phyloP scores from a whole-genome alignment of 768 basidiomycete species.

The Termitomyces sp. region DNA sequence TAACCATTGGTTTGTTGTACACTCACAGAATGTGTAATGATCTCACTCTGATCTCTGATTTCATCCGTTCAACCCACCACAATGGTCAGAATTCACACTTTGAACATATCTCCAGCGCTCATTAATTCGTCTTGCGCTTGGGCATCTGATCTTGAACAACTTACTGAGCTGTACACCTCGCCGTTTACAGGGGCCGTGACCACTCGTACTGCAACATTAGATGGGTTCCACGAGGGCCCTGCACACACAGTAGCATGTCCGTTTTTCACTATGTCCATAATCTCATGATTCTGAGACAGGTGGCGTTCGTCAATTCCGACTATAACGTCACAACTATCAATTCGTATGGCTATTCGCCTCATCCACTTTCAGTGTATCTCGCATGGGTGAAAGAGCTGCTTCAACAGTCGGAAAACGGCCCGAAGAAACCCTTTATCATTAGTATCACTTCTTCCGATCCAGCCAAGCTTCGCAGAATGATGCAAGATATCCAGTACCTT shows the following conservation, averaged over 20 bases:
- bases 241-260: constrained; percentile 49
- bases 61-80: background rate
- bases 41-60: background rate
- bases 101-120: constrained; percentile 57
- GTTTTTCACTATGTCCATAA: constrained; percentile 1
- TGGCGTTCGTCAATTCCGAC: constrained; percentile 46
- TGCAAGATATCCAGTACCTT: constrained; percentile 54
- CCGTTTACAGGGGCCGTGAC: constrained; percentile 74
- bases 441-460: constrained; percentile 67
- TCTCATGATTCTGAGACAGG: constrained; percentile 30
- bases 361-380: constrained; percentile 62
- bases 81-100: constrained; percentile 57
- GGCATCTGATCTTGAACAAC: constrained; percentile 66
- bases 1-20: too few relatives aligned
- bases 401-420: constrained; percentile 19
- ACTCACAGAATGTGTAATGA: too few relatives aligned
- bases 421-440: constrained; percentile 60
- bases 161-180: constrained; percentile 60
- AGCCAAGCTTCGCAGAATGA: constrained; percentile 45
- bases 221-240: constrained; percentile 64
- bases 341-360: constrained; percentile 84
- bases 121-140: constrained; percentile 80
- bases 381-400: constrained; percentile 53
- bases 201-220: constrained; percentile 69
- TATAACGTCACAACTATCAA: constrained; percentile 61